Evolutionary conservation across 2,329 filamentous ascomycete species (phyloP).

Genomic region (Colletotrichum tamarilloi): DNA sequence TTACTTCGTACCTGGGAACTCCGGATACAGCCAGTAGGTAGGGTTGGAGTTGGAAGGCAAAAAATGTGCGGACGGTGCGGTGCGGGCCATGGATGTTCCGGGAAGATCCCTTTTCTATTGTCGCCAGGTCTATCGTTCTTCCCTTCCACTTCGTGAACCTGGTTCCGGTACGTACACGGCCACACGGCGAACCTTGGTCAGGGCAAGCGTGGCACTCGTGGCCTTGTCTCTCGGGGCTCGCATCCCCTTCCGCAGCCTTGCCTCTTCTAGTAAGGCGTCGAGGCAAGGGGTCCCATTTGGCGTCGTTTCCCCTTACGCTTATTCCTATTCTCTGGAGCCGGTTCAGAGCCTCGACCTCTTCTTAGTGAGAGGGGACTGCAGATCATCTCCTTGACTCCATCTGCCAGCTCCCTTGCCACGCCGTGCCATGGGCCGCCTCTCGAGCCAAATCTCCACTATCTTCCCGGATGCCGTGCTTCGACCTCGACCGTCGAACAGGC

Average conservation of each 20-base stretch:
- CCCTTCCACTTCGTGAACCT: neutral
- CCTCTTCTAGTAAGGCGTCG: neutral
- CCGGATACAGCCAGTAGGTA: neutral
- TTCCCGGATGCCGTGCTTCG: neutral
- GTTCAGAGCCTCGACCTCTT: neutral
- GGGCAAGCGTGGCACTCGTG: neutral
- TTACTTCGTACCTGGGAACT: neutral
- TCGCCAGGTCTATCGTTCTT: neutral
- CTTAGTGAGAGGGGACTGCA: neutral
- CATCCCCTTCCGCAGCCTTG: neutral
- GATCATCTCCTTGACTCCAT: conserved; percentile 17
- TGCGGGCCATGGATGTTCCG: conserved; percentile 25
- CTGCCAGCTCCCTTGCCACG: conserved; percentile 3
- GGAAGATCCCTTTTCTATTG: neutral
- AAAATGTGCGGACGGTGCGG: neutral
- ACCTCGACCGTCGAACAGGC: neutral
- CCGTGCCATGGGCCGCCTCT: conserved; percentile 5
- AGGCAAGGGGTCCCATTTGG: conserved; percentile 10
- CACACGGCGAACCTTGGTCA: neutral
- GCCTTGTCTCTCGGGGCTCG: neutral
- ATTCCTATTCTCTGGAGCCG: conserved; percentile 24
- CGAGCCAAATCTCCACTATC: neutral
- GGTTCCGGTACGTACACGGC: neutral
- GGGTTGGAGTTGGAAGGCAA: neutral
- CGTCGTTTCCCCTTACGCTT: conserved; percentile 23